A percentile compares a stretch with the other conserved stretches of the same genome.
phyloP scores from a whole-genome alignment of 768 basidiomycete genomes.

The Auricularia sp. region DNA sequence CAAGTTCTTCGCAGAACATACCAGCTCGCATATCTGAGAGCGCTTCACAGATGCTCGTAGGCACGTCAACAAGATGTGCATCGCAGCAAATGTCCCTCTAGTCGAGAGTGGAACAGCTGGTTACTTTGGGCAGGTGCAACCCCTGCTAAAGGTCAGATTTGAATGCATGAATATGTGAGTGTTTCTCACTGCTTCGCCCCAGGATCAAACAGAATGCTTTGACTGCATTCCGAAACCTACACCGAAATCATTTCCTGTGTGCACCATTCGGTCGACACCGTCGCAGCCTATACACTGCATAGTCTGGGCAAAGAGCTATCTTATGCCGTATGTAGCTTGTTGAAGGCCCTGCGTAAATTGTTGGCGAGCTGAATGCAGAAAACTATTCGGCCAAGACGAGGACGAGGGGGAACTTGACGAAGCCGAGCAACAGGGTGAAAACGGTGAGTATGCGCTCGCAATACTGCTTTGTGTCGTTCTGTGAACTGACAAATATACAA shows the following conservation, averaged over 20 bases:
- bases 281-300: slow-evolving; percentile 98
- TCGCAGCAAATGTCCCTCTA: slow-evolving; percentile 80
- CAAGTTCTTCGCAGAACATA: slow-evolving; percentile 23
- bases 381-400: slow-evolving; percentile 91
- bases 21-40: neutral
- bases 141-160: slow-evolving; percentile 63
- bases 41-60: slow-evolving; percentile 64
- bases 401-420: slow-evolving; percentile 78
- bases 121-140: slow-evolving; percentile 94
- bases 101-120: slow-evolving; percentile 97
- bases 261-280: slow-evolving; percentile 94
- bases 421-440: slow-evolving; percentile 88
- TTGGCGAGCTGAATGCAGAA: slow-evolving; percentile 34
- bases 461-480: neutral
- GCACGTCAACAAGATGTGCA: slow-evolving; percentile 97
- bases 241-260: slow-evolving; percentile 92
- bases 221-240: slow-evolving; percentile 91
- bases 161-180: neutral
- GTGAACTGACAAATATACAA: neutral
- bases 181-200: neutral
- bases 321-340: slow-evolving; percentile 59
- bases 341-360: slow-evolving; percentile 1
- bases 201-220: slow-evolving; percentile 91
- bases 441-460: slow-evolving; percentile 41
- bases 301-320: slow-evolving; percentile 97